phyloP scores from a whole-genome alignment of 2,329 filamentous ascomycete genomes.

The Talaromyces sp. region DNA sequence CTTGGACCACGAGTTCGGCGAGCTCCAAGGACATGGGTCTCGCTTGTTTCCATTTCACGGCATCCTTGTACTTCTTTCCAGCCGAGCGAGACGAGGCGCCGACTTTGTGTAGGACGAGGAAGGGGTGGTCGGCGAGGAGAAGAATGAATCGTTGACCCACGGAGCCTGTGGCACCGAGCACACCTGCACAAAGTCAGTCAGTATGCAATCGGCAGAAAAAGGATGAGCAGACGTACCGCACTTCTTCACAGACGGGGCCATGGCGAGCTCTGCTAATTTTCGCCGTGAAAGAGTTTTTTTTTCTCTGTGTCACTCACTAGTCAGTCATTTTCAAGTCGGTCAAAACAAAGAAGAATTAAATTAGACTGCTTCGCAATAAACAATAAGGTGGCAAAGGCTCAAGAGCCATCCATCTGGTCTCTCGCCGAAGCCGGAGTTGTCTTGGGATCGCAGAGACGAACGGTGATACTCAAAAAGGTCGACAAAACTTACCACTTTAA shows the following conservation, averaged over 20 bases:
- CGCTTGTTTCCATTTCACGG: conserved; percentile 90
- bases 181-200: conserved; percentile 43
- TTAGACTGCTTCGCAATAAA: background rate
- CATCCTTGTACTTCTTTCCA: conserved; percentile 91
- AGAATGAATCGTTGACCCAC: conserved; percentile 95
- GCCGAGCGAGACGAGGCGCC: conserved; percentile 85
- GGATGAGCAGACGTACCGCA: conserved; percentile 26
- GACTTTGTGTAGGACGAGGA: conserved; percentile 78
- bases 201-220: background rate
- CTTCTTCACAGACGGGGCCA: conserved; percentile 29
- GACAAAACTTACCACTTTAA: background rate
- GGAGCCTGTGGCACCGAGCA: conserved; percentile 87
- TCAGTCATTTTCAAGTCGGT: background rate
- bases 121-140: conserved; percentile 78
- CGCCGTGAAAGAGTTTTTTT: background rate
- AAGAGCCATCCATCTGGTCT: background rate
- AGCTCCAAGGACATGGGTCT: conserved; percentile 70
- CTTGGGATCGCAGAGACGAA: background rate
- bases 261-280: conserved; percentile 11
- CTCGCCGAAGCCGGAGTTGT: background rate
- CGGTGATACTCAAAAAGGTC: background rate
- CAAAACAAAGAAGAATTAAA: background rate
- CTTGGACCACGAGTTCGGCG: conserved; percentile 75
- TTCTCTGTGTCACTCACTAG: background rate
- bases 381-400: background rate